Evolutionary conservation across 2,329 filamentous ascomycete species (phyloP), one percentile per base, ranked within the genome.

Genomic region (Paraconiothyrium sp.): DNA sequence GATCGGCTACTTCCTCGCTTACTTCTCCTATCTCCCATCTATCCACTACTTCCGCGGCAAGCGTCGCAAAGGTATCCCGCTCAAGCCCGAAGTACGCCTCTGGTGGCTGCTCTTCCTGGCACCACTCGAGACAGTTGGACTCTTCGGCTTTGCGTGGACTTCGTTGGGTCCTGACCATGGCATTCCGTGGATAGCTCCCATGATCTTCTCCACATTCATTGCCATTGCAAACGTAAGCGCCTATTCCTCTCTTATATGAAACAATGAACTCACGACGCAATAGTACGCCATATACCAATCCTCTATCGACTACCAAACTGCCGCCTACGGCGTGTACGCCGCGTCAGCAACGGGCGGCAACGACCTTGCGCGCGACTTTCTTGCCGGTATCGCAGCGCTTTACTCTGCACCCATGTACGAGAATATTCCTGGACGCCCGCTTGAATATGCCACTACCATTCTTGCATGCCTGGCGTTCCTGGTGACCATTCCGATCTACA

Each of bases 281-380:
- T 32, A 72, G 68, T 91, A 90, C 60, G 81, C 86, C 37, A 91
- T 92, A 60, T 92, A 92, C 79, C 91, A 91, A 87, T 88, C 89
- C 1, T 91, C 89, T 1, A 90, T 92, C 65, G 89, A 93, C 76
- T 93, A 93, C 79, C 92, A 92, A 86, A 86, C 92, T 14, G 88
- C 88, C 54, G 88, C 89, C 0, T 90, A 92, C 68, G 91, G 90
- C 0, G 87, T 87, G 0, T 92, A 92, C 74, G 87, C 89, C 2
- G 90, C 90, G 1, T 92, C 89, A 0, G 91, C 91, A 0, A 92
- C 90, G 0, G 91, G 90, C 44, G 90, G 90, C 22, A 93, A 93
- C 65, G 91, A 90, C 1, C 92, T 90, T 79, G 85, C 89, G 2
- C 85, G 91, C 66, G 90, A 93, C 72, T 89, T 92, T 77, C 80